Percentiles rank a stretch among this genome's conserved stretches.
Evolutionary conservation across 768 basidiomycete species (phyloP).

Genomic region (Serendipita indica): DNA sequence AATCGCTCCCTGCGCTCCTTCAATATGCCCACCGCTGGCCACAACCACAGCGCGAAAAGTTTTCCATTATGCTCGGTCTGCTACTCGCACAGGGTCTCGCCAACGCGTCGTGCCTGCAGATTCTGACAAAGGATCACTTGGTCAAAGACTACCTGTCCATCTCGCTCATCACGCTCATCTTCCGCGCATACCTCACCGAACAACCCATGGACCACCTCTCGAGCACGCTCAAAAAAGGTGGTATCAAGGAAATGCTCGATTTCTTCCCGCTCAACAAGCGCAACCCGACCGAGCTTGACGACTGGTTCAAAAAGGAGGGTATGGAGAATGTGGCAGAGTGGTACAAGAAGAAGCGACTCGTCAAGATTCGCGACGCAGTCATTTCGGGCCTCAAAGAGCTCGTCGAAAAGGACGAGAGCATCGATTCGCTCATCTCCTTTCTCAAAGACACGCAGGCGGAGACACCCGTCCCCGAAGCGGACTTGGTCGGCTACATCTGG

Average conservation of each 20-base stretch:
- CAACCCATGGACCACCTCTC: constrained; percentile 87
- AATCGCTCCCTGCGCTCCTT: constrained; percentile 63
- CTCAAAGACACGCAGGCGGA: constrained; percentile 64
- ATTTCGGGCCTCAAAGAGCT: constrained; percentile 52
- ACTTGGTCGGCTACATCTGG: constrained; percentile 84
- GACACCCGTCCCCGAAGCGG: constrained; percentile 67
- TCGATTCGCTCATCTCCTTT: constrained; percentile 61
- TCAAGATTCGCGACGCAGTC: constrained; percentile 65
- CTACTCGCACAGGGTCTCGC: constrained; percentile 74
- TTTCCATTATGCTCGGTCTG: constrained; percentile 67
- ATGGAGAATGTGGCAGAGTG: constrained; percentile 80
- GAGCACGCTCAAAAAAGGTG: constrained; percentile 63
- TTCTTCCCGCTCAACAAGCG: constrained; percentile 84
- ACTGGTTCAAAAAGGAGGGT: constrained; percentile 71
- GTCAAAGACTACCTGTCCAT: constrained; percentile 85
- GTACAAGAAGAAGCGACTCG: constrained; percentile 84
- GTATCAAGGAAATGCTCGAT: constrained; percentile 66
- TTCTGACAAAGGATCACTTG: constrained; percentile 83
- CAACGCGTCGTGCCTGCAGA: constrained; percentile 59
- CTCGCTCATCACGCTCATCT: constrained; percentile 58
- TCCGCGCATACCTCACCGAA: constrained; percentile 65
- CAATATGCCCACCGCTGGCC: constrained; percentile 86
- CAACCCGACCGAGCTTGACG: constrained; percentile 56
- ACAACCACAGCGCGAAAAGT: constrained; percentile 59
- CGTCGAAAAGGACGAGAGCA: constrained; percentile 51